Base-by-base conservation (phyloP, 164 flowering plant species). In the Sedum album region DNA sequence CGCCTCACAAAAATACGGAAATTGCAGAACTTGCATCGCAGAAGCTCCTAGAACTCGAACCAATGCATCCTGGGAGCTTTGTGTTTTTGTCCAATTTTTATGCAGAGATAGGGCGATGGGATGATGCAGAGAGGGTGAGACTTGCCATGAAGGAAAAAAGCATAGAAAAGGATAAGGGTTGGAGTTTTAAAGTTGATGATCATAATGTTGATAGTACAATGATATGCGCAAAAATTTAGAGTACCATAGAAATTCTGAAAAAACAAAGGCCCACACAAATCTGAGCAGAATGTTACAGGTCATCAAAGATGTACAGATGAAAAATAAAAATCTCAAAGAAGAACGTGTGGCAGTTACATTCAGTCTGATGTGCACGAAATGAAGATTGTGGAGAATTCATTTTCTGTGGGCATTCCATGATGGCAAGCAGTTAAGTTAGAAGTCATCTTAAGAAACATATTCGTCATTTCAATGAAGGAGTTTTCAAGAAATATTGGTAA, bases 111-210 rank as follows among this genome's bases (percentile, higher is more conserved):
- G 78, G 74, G 21, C 75, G 76, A 71, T 77, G 82, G 81, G 74
- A 79, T 51, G 87, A 83, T 70, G 84, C 73, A 26, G 84, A 78
- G 74, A 79, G 75, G 67, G 78, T 77, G 66, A 81, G 84, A 74
- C 39, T 36, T 41, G 6, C 63, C 46, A 83, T 82, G 90, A 78
- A 72, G 44, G 63, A 36, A 30, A 76, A 36, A 69, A 69, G 74
- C 35, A 73, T 77, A n/a, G 80, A 72, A 23, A 82, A 79, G 71
- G 77, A 78, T 35, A 82, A 78, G 2, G 85, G 87, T 5, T 81
- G 84, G 86, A 82, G 84, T 73, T 86, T 83, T 74, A 70, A 79
- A 28, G 80, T 83, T 9, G 82, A 83, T 28, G 83, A 82, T 73
- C 68, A 41, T 20, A 23, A 73, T 23, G 82, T 82, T 57, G 42